A percentile compares a stretch with the other conserved stretches of the same genome.
These are phyloP conservation scores for Venustampulla echinocandica DNA, from an alignment of 495 filamentous ascomycete species.

Conservation along the genomic window DNA sequence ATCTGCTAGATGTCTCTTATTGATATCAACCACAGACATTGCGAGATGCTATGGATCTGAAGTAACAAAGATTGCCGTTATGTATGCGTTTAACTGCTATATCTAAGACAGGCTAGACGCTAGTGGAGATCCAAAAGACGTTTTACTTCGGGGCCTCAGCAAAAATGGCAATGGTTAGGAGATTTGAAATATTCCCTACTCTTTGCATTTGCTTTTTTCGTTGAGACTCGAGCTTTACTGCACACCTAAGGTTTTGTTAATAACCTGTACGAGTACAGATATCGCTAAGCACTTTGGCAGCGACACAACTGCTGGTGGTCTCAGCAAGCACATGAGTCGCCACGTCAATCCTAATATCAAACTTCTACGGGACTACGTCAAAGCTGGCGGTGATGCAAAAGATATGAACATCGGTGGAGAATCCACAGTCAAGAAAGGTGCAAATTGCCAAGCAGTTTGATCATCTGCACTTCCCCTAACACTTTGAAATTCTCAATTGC, in stretches of 20 bases:
- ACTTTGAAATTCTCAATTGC: neutral
- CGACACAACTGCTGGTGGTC: neutral
- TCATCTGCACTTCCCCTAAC: no score
- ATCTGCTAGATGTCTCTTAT: neutral
- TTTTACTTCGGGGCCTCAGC: neutral
- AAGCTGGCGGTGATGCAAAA: neutral
- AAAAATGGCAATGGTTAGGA: slow-evolving; percentile 2
- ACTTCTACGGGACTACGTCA: neutral
- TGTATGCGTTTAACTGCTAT: slow-evolving; percentile 14
- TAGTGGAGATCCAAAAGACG: slow-evolving; percentile 5
- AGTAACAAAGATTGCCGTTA: neutral
- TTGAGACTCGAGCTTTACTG: no score
- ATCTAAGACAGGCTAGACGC: neutral
- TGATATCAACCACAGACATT: slow-evolving; percentile 8
- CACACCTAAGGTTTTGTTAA: no score
- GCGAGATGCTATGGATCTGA: slow-evolving; percentile 6
- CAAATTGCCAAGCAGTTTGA: no score
- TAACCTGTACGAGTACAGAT: neutral
- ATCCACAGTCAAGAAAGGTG: neutral
- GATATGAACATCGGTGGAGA: neutral
- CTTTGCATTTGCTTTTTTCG: no score
- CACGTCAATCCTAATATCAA: slow-evolving; percentile 5
- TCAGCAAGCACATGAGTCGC: slow-evolving; percentile 3
- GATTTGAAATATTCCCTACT: no score
- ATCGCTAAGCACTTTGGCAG: slow-evolving; percentile 8